These are phyloP conservation scores for Metschnikowia koreensis DNA, from an alignment of 805 yeast species.

Conservation along the genomic window DNA sequence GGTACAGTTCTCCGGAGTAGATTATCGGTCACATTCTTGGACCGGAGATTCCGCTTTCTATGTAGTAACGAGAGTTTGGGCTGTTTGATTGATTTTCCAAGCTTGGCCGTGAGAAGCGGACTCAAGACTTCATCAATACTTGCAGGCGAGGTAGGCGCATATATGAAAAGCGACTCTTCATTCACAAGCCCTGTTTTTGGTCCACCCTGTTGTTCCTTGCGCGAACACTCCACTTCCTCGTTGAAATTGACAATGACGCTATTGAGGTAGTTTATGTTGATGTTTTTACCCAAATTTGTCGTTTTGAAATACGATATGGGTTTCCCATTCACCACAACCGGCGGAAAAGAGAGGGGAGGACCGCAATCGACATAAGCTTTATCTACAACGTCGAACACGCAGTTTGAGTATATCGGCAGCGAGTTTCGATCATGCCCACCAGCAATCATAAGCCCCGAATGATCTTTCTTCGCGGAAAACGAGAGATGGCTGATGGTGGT, in stretches of 20 bases:
- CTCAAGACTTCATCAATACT: constrained; percentile 18
- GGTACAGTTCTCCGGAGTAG: constrained; percentile 37
- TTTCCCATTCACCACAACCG: not conserved
- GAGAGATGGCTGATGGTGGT: constrained; percentile 39
- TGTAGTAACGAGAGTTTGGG: constrained; percentile 35
- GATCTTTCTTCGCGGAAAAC: constrained; percentile 37
- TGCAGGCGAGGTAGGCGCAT: constrained; percentile 27
- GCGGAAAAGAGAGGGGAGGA: constrained; percentile 14
- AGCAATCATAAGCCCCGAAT: constrained; percentile 48
- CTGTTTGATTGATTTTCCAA: constrained; percentile 32
- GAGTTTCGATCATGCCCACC: constrained; percentile 50
- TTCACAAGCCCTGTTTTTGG: not conserved
- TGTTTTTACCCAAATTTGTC: constrained; percentile 5
- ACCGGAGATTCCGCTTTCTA: constrained; percentile 17
- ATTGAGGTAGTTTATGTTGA: constrained; percentile 32
- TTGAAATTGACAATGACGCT: constrained; percentile 34
- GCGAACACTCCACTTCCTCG: constrained; percentile 22
- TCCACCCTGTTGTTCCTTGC: not conserved
- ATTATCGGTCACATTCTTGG: not conserved
- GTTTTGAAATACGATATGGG: constrained; percentile 5
- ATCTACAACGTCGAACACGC: constrained; percentile 46
- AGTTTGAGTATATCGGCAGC: constrained; percentile 30
- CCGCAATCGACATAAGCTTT: constrained; percentile 28
- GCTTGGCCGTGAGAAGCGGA: constrained; percentile 35
- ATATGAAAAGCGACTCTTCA: constrained; percentile 34